phyloP scores from a whole-genome alignment of 805 yeast species.

The Sugiyamaella mastotermitis region DNA sequence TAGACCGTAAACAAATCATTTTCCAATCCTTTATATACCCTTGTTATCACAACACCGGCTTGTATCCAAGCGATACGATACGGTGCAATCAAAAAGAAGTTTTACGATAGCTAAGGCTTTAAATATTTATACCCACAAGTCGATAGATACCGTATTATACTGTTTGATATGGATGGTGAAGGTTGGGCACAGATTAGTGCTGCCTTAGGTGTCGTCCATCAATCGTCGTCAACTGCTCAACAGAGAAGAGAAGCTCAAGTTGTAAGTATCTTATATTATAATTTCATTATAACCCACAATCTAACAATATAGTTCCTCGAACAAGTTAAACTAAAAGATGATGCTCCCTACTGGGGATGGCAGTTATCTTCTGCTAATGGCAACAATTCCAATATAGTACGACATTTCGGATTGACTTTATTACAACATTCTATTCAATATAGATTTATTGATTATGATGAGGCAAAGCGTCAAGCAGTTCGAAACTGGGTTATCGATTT shows the following conservation, averaged over 20 bases:
- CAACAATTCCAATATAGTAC: slow-evolving; percentile 60
- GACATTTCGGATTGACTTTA: slow-evolving; percentile 85
- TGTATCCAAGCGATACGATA: too few species aligned
- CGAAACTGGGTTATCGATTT: slow-evolving; percentile 83
- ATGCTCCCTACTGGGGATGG: slow-evolving; percentile 90
- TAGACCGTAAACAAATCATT: too few species aligned
- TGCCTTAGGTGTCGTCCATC: slow-evolving; percentile 54
- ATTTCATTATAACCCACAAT: slow-evolving; percentile 1
- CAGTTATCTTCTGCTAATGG: slow-evolving; percentile 65
- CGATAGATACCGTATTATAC: too few species aligned
- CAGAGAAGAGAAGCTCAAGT: slow-evolving; percentile 48
- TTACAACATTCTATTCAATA: slow-evolving; percentile 64
- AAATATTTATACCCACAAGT: too few species aligned
- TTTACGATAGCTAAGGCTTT: too few species aligned
- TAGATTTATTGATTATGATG: slow-evolving; percentile 49
- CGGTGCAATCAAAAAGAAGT: too few species aligned
- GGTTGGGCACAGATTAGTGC: slow-evolving; percentile 70
- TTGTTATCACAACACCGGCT: too few species aligned
- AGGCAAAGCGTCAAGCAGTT: slow-evolving; percentile 57
- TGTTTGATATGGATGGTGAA: slow-evolving; percentile 21
- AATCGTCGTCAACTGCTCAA: slow-evolving; percentile 27
- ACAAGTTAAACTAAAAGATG: slow-evolving; percentile 65
- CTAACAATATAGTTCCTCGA: slow-evolving; percentile 50
- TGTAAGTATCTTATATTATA: slow-evolving; percentile 20
- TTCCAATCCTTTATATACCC: too few species aligned